Percentiles rank a stretch among this genome's conserved stretches.
These are phyloP conservation scores for Somion occarium DNA, from an alignment of 1,284 basidiomycete genomes.

Conservation along the genomic window DNA sequence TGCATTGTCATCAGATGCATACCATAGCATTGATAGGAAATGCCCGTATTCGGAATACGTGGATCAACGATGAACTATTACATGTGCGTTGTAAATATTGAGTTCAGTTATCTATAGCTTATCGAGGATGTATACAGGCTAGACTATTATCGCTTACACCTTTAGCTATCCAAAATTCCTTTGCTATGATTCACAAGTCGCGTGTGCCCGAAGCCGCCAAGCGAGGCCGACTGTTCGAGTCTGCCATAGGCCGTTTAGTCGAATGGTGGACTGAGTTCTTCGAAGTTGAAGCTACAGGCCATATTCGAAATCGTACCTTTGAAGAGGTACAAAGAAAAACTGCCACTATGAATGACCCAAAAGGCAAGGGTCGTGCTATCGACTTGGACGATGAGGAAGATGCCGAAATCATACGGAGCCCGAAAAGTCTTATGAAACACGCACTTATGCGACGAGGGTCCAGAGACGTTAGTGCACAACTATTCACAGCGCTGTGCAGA, in stretches of 20 bases:
- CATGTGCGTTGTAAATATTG: slow-evolving; percentile 50
- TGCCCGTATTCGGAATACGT: slow-evolving; percentile 74
- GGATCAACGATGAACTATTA: slow-evolving; percentile 80
- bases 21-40: slow-evolving; percentile 77
- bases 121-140: slow-evolving; percentile 44
- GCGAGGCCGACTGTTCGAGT: slow-evolving; percentile 83
- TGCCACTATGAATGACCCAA: slow-evolving; percentile 26
- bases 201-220: slow-evolving; percentile 74
- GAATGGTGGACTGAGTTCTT: slow-evolving; percentile 81
- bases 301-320: slow-evolving; percentile 71
- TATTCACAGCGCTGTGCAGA: slow-evolving; percentile 89
- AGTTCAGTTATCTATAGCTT: slow-evolving; percentile 14
- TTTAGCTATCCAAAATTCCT: slow-evolving; percentile 71
- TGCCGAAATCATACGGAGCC: slow-evolving; percentile 67
- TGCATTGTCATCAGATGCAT: slow-evolving; percentile 85
- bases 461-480: slow-evolving; percentile 84
- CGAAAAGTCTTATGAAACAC: slow-evolving; percentile 89
- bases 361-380: slow-evolving; percentile 28
- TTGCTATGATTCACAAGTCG: slow-evolving; percentile 78
- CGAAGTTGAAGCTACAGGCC: slow-evolving; percentile 56
- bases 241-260: slow-evolving; percentile 66
- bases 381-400: slow-evolving; percentile 42
- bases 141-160: slow-evolving; percentile 84
- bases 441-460: slow-evolving; percentile 77
- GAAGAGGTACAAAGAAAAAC: slow-evolving; percentile 53